Evolutionary conservation across 148 eudicot genomes (phyloP).

Genomic region (Agrostemma githago): DNA sequence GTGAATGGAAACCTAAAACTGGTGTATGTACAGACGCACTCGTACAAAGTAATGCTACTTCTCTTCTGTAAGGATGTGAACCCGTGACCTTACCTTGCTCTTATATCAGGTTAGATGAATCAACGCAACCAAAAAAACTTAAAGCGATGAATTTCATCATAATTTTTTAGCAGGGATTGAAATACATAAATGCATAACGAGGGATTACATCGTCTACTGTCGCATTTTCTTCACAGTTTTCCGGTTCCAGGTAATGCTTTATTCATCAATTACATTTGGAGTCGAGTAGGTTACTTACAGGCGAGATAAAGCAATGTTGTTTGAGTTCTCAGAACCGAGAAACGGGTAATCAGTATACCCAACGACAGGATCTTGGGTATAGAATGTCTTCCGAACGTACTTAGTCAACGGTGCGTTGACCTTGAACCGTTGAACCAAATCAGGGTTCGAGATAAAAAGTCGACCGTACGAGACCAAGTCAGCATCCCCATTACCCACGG

Average conservation of each 20-base stretch:
- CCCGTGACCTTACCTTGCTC: no score
- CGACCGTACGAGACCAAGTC: constrained; percentile 82
- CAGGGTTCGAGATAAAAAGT: constrained; percentile 73
- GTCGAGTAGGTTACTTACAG: constrained; percentile 1
- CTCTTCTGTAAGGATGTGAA: no score
- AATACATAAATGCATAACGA: background rate
- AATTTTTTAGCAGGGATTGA: no score
- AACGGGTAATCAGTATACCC: constrained; percentile 88
- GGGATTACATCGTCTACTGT: background rate
- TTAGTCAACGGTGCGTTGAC: constrained; percentile 53
- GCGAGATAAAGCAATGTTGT: constrained; percentile 13
- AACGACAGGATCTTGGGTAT: constrained; percentile 66
- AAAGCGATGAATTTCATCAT: no score
- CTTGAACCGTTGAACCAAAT: constrained; percentile 70
- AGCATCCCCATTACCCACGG: constrained; percentile 74
- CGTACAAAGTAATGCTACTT: background rate
- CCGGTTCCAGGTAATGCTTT: background rate
- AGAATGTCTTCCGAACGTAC: constrained; percentile 64
- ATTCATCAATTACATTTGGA: background rate
- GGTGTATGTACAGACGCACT: background rate
- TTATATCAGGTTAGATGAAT: no score
- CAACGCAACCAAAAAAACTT: no score
- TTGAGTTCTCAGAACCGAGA: constrained; percentile 24
- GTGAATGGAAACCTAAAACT: background rate
- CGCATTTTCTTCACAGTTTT: background rate